Base-by-base conservation (phyloP, 768 basidiomycete species). In the Amylocystis lapponica region DNA sequence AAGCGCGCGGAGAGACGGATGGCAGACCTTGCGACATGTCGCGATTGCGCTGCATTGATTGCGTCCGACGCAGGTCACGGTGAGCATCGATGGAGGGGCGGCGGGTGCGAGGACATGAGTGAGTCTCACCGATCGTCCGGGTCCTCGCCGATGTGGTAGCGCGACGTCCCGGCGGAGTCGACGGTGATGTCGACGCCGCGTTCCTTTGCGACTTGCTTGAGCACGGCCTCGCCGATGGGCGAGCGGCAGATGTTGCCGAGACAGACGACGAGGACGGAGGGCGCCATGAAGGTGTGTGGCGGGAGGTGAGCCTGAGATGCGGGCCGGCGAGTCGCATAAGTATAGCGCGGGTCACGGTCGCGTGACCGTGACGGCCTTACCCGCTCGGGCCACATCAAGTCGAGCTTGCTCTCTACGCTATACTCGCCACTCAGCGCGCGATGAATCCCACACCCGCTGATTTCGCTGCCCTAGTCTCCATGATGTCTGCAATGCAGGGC, bases 181-280 rank as follows among this genome's bases (percentile, higher is more conserved):
- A 93, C 84, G 11, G 61, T 55, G 48, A 93, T 70, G 37, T 82
- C 73, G 30, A 88, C 56, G 11, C 78, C 79, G 26, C 86, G 79
- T 53, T 80, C 72, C 37, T 69, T 64, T 8, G 85, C 86, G 45
- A 79, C 73, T 41, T 88, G 72, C 47, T 66, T 71, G 23, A 94
- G 71, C 19, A 94, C 86, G 2, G 90, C 92, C 66, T 93, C 89
- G 23, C 90, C 92, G 80, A 95, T 89, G 0, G 92, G 91, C 19
- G 88, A 91, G 26, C 92, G 82, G 58, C 90, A 90, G 46, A 90
- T 89, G 58, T 90, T 90, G 11, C 86, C 86, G 45, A 89, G 64
- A 51, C 88, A 91, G 27, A 90, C 86, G 47, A 89, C 63, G 37
- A 91, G 75, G 23, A 83, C 84, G 41, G 77, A 68, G 3, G 57